Evolutionary conservation across 257 asterid genomes (phyloP).

Genomic region (Capsicum rhomboideum): DNA sequence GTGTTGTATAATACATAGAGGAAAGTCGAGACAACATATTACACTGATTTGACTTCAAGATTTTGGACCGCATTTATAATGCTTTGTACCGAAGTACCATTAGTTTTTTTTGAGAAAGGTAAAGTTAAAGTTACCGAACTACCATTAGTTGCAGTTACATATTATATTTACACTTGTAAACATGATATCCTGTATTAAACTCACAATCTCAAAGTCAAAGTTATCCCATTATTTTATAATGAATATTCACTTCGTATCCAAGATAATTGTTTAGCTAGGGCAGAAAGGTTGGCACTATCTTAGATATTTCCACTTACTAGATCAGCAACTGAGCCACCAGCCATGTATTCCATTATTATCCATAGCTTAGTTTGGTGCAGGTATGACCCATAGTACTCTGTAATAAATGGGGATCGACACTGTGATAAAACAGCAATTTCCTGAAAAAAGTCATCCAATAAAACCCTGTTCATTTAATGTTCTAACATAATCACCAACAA

Average conservation of each 20-base stretch:
- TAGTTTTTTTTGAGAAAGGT: no score
- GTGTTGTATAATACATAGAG: not conserved
- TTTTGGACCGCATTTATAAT: not conserved
- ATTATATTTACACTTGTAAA: not conserved
- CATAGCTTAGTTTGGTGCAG: conserved; percentile 84
- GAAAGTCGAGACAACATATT: not conserved
- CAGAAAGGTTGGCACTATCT: conserved; percentile 1
- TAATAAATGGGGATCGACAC: conserved; percentile 90
- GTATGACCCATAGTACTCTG: conserved; percentile 90
- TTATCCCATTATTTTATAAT: not conserved
- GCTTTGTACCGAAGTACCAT: not conserved
- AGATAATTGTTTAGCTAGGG: not conserved
- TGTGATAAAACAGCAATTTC: conserved; percentile 96
- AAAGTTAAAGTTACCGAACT: no score
- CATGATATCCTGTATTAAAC: not conserved
- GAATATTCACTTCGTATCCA: not conserved
- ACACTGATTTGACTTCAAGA: not conserved
- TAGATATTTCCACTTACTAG: conserved; percentile 44
- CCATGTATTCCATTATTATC: conserved; percentile 99
- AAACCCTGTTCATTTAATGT: conserved; percentile 2
- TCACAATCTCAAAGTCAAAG: not conserved
- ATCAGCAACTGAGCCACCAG: conserved; percentile 99
- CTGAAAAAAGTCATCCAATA: conserved; percentile 37
- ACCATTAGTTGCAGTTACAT: not conserved
- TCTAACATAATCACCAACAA: not conserved